Evolutionary conservation across 345 rosid genomes (phyloP).

Genomic region (Populus deltoides): DNA sequence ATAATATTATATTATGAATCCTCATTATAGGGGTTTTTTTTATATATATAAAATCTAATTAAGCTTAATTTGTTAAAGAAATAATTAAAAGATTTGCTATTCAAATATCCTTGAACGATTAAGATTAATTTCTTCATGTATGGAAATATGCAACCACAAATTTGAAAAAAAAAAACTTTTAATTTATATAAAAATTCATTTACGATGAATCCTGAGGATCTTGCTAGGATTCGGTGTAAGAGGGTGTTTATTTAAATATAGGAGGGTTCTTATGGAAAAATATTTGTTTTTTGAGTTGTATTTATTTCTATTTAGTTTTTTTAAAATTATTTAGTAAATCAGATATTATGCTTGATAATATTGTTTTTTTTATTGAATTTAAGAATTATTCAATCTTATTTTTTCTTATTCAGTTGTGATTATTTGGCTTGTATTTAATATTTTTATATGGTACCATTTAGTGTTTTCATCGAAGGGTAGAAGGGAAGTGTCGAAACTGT

Average conservation of each 20-base stretch:
- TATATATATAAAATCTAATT: not conserved
- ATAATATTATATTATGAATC: not conserved
- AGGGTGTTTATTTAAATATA: no score
- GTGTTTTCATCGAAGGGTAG: conserved; percentile 16
- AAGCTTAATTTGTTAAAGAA: not conserved
- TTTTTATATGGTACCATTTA: no score
- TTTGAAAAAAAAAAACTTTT: not conserved
- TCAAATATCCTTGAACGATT: not conserved
- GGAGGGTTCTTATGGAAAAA: no score
- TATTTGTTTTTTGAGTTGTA: no score
- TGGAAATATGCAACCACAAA: not conserved
- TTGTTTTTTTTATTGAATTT: no score
- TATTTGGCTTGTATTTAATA: no score
- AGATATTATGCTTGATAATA: no score
- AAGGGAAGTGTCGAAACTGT: conserved; percentile 28
- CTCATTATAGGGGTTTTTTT: not conserved
- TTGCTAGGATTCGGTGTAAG: no score
- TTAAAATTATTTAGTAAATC: no score
- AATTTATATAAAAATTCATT: not conserved
- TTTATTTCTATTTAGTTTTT: no score
- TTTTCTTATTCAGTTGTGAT: no score
- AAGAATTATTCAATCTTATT: no score
- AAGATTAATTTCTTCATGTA: not conserved
- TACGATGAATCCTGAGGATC: not conserved
- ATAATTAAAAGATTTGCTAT: not conserved